phyloP scores from a whole-genome alignment of 306 rosid species.

The Prunus salicina region DNA sequence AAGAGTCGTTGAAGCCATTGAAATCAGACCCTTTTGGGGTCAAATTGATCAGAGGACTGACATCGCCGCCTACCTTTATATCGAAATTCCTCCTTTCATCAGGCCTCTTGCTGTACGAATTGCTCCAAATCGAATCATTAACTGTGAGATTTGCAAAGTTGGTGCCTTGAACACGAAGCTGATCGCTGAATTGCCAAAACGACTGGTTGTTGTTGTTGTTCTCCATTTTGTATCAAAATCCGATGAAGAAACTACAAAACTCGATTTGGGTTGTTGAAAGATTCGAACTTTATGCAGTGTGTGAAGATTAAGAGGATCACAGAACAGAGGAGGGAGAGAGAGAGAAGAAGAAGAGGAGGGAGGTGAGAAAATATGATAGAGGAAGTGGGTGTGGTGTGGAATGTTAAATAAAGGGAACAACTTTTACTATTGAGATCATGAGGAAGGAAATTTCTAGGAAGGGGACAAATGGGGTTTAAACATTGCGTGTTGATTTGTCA shows the following conservation, averaged over 20 bases:
- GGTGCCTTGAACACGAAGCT: conserved; percentile 64
- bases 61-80: conserved; percentile 78
- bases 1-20: conserved; percentile 29
- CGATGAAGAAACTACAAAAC: background rate
- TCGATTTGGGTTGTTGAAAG: conserved; percentile 4
- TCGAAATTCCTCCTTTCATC: conserved; percentile 71
- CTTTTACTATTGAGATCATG: background rate
- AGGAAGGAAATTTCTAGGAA: conserved; percentile 34
- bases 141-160: conserved; percentile 54
- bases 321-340: too few relatives aligned
- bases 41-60: conserved; percentile 27
- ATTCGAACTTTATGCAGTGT: background rate
- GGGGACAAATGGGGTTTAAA: background rate
- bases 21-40: conserved; percentile 38
- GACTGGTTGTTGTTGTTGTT: conserved; percentile 60
- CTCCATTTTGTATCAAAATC: conserved; percentile 39
- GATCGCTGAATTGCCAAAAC: conserved; percentile 86
- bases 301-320: background rate
- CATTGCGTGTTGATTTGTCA: conserved; percentile 47
- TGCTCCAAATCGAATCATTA: conserved; percentile 87
- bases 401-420: conserved; percentile 17
- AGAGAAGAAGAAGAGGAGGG: background rate
- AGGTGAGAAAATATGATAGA: background rate
- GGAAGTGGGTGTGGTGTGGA: background rate
- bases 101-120: conserved; percentile 47